A percentile compares a stretch with the other conserved stretches of the same genome.
Evolutionary conservation across 2,329 filamentous ascomycete genomes (phyloP).

Genomic region (Trichoderma sp.): DNA sequence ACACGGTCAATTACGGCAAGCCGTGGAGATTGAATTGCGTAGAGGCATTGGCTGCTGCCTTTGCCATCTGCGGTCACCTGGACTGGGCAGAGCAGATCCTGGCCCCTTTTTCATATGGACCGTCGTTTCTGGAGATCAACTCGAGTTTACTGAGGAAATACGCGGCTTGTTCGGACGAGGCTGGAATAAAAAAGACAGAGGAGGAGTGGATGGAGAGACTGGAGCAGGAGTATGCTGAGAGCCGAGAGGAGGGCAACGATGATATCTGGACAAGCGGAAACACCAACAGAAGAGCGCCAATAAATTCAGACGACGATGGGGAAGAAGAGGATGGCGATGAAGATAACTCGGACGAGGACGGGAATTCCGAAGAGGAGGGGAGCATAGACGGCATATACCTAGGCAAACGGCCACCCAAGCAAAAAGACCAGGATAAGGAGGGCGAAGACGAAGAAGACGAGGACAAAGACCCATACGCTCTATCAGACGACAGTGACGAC

Average conservation of each 20-base stretch:
- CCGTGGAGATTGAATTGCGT: slow-evolving; percentile 95
- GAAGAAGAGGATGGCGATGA: slow-evolving; percentile 49
- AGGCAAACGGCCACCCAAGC: slow-evolving; percentile 47
- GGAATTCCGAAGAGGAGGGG: slow-evolving; percentile 44
- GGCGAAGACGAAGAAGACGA: slow-evolving; percentile 38
- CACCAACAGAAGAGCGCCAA: slow-evolving; percentile 63
- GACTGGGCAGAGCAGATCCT: slow-evolving; percentile 89
- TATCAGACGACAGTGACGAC: slow-evolving; percentile 79
- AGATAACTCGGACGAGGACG: slow-evolving; percentile 42
- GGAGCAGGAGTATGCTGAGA: slow-evolving; percentile 84
- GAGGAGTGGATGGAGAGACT: slow-evolving; percentile 85
- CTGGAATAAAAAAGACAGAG: slow-evolving; percentile 78
- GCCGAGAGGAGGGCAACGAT: slow-evolving; percentile 63
- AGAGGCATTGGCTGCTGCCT: slow-evolving; percentile 88
- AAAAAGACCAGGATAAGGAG: background rate
- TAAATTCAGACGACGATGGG: slow-evolving; percentile 52
- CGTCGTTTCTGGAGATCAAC: slow-evolving; percentile 89
- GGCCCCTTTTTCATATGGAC: slow-evolving; percentile 81
- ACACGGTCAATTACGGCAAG: slow-evolving; percentile 94
- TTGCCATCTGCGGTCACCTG: slow-evolving; percentile 83
- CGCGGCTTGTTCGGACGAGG: slow-evolving; percentile 76
- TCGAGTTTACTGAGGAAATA: slow-evolving; percentile 76
- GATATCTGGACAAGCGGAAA: slow-evolving; percentile 93
- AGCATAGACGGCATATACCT: slow-evolving; percentile 59
- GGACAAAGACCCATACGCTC: slow-evolving; percentile 64